Base-by-base conservation (phyloP, 2,329 filamentous ascomycete species). In the Ascochyta viciae-villosae region DNA sequence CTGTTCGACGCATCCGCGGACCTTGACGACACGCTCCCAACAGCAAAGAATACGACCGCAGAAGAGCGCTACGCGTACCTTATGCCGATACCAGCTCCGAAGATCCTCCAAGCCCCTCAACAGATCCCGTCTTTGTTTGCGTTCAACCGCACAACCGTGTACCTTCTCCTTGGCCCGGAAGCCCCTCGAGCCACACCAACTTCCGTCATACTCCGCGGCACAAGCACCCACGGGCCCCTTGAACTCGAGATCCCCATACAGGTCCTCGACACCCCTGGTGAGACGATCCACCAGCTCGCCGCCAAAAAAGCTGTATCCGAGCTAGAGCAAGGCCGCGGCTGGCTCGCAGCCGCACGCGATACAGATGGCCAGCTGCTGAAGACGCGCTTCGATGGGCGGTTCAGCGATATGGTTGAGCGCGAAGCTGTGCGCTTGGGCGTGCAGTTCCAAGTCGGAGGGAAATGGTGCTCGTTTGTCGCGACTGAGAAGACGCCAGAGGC, bases 381-480 rank as follows among this genome's bases (percentile, higher is more conserved):
- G 55, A 78, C 81, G 15, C 58, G 68, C 0, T 71, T 75, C 41
- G 70, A 75, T 3, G 80, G 80, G 1, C 80, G 79, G 4, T 87
- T 88, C 67, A 73, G 81, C 12, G 82, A 86, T 42, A 80, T 91
- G 66, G 83, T 87, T 0, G 82, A 89, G 68, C 81, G 82, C 1
- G 89, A 92, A 67, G 87, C 83, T 8, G 86, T 91, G 1, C 78
- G 84, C 0, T 77, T 92, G 0, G 89, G 89, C 0, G 80, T 87
- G 12, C 78, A 81, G 53, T 90, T 85, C 65, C 87, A 90, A 64
- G 83, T 92, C 8, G 84, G 82, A 2, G 85, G 87, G 1, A 89
- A 87, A 67, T 90, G 86, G 83, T 89, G 86, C 65, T 90, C 88
- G 0, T 92, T 92, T 60, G 85, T 92, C 3, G 89, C 89, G 2